Conservation (phyloP, 768 basidiomycete genomes). For the Punctularia strigosozonata region DNA sequence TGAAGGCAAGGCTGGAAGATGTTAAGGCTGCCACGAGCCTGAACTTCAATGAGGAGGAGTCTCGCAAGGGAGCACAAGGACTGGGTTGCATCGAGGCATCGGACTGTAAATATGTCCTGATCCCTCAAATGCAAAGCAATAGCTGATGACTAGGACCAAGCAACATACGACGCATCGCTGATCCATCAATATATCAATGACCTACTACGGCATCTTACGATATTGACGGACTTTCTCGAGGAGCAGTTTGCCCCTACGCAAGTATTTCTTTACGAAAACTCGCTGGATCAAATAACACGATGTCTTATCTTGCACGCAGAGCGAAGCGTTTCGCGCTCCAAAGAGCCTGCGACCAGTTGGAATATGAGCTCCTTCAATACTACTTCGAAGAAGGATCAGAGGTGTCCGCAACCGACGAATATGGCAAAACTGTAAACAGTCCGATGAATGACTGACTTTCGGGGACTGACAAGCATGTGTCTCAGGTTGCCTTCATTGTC, state of each 20-base stretch:
- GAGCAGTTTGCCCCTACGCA: constrained; percentile 10
- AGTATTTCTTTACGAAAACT: constrained; percentile 2
- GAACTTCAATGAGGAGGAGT: no score
- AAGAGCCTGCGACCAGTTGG: constrained; percentile 8
- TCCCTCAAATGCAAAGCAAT: no score
- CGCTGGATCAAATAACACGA: not conserved
- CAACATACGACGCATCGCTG: no score
- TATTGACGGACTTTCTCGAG: constrained; percentile 6
- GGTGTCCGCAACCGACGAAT: not conserved
- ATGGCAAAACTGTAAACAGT: not conserved
- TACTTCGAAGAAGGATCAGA: constrained; percentile 4
- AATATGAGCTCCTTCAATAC: constrained; percentile 10
- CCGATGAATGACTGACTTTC: not conserved
- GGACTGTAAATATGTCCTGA: no score
- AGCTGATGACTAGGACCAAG: no score
- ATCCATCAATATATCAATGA: constrained; percentile 3
- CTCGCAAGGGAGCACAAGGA: no score
- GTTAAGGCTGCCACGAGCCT: no score
- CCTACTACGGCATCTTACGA: constrained; percentile 6
- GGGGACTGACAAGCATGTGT: not conserved
- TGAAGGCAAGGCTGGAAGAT: no score
- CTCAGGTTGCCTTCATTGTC: not conserved
- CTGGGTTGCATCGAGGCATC: no score
- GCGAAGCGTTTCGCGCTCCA: constrained; percentile 7
- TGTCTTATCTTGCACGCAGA: constrained; percentile 2